Conservation (phyloP, 805 yeast genomes). For the Saccharomycopsis fibuligera region DNA sequence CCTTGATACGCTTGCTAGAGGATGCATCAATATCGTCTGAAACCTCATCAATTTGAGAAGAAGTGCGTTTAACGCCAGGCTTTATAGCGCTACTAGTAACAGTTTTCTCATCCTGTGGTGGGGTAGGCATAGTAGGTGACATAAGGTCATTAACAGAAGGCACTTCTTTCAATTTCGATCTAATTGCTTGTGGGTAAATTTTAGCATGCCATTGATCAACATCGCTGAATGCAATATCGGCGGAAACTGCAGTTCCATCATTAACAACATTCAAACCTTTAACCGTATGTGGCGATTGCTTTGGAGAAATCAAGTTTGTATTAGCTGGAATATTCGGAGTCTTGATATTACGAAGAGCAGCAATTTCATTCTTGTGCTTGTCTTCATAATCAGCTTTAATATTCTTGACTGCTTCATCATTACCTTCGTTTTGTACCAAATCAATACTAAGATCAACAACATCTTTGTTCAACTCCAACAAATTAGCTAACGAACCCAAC, state of each 20-base stretch:
- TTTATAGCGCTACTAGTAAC: not conserved
- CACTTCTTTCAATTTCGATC: conserved; percentile 21
- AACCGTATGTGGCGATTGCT: conserved; percentile 7
- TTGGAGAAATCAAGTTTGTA: conserved; percentile 12
- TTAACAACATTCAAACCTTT: conserved; percentile 1
- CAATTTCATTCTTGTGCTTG: not conserved
- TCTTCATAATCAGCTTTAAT: conserved; percentile 8
- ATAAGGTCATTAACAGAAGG: conserved; percentile 16
- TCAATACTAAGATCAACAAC: conserved; percentile 13
- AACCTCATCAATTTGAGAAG: not conserved
- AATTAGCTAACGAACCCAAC: conserved; percentile 18
- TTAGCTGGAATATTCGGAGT: conserved; percentile 1
- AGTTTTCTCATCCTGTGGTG: conserved; percentile 20
- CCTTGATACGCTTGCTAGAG: not conserved
- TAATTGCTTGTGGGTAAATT: conserved; percentile 17
- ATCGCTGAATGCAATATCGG: not conserved
- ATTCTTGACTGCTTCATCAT: not conserved
- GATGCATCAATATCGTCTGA: not conserved
- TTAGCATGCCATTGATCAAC: conserved; percentile 18
- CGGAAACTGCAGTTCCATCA: conserved; percentile 13
- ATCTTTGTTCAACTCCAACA: conserved; percentile 14
- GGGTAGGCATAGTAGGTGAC: conserved; percentile 21
- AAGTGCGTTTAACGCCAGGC: not conserved
- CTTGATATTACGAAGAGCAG: not conserved
- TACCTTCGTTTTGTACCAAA: conserved; percentile 7